Base-by-base conservation (phyloP, 495 filamentous ascomycete species). In the Barbatosphaeria neglecta region DNA sequence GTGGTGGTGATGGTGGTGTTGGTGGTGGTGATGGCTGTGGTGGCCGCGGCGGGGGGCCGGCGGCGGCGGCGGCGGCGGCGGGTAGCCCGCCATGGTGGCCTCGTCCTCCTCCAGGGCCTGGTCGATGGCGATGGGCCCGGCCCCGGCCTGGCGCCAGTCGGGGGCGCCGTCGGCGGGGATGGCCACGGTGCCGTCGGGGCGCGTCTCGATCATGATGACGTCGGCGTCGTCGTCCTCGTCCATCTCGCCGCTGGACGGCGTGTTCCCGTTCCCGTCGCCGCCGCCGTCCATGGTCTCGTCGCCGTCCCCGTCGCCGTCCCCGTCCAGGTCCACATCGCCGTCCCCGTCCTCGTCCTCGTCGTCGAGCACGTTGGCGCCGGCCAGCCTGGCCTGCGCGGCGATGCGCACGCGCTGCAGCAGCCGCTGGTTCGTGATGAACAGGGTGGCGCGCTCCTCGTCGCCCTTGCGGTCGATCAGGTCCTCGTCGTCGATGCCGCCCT, bases 401-500 rank as follows among this genome's bases (percentile, higher is more conserved):
- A 61, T 55, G 2, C 67, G 67, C 39, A 60, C 55, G 25, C 64
- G 63, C 2, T 52, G 46, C 15, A 64, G 45, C 22, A 64, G 52
- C 39, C 61, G 48, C 45, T 64, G 61, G 37, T 62, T 55, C n/a
- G 49, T 31, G 31, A 53, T 53, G 28, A 64, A 63, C n/a, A 45
- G 50, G 22, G 56, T 52, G 8, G 42, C 48, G 24, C 61, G 55
- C 16, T 50, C 48, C 13, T 68, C 63, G 35, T 66, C 57, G 16
- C 35, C 35, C 18, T 49, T 46, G 15, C 58, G 54, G 7, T 64
- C 61, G 37, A 58, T 56, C 20, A 64, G 50, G 48, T 86, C 81
- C 54, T 96, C 90, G 54, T 98, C 92, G 59, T 95, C 86, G 16
- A 98, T 83, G 10, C 90, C 90, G 54, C 83, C 76, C 63, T 81